Conservation (phyloP, 139 green algal genomes). For the Micractinium conductrix region DNA sequence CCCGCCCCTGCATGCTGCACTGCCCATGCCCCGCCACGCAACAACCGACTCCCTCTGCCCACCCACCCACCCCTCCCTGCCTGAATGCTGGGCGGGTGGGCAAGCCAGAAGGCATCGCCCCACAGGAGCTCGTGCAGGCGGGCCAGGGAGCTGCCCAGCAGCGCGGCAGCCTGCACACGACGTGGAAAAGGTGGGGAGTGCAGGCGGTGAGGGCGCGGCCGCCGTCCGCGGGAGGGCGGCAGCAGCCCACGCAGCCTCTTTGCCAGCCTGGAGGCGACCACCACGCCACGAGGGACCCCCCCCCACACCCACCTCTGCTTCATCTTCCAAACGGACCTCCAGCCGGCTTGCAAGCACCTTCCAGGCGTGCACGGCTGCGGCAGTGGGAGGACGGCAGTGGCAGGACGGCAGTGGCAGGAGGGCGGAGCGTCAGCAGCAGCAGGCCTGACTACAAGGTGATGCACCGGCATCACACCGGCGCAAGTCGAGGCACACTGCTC, state of each 20-base stretch:
- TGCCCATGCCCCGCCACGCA: background rate
- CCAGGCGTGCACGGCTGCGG: slow-evolving; percentile 35
- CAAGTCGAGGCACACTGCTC: no score
- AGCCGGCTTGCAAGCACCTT: slow-evolving; percentile 41
- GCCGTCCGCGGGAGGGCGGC: no score
- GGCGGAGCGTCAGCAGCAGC: no score
- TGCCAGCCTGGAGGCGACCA: no score
- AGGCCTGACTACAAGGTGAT: no score
- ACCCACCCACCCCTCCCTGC: background rate
- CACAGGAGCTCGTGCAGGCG: background rate
- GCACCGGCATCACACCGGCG: no score
- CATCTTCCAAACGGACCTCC: slow-evolving; percentile 8
- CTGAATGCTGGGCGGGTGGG: slow-evolving; percentile 15
- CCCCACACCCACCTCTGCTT: background rate
- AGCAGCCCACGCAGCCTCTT: no score
- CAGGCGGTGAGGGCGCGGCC: no score
- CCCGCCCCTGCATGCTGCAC: no score
- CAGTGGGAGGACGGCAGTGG: no score
- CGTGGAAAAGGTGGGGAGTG: background rate
- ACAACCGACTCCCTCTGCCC: background rate
- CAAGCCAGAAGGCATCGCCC: background rate
- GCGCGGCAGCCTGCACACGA: no score
- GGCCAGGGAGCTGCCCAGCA: background rate
- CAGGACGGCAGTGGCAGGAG: no score
- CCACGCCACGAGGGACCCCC: background rate